Evolutionary conservation across 164 flowering plant genomes (phyloP), one percentile per base, ranked within the genome.

Genomic region (Euptelea pleiosperma): DNA sequence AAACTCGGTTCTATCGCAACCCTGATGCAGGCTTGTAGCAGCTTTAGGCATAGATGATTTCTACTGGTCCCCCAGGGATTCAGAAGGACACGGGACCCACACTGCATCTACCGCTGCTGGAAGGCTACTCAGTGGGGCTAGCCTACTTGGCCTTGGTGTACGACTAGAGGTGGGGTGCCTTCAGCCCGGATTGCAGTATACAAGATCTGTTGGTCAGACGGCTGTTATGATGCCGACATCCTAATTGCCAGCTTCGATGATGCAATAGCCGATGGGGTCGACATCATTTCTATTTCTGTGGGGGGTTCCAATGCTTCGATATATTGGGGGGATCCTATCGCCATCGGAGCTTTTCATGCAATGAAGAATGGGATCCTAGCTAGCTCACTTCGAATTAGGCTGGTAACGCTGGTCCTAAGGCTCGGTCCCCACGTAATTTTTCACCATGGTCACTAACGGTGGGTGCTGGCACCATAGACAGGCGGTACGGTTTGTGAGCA

Each of bases 251-350:
- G 79, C 25, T 79, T 79, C 48, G 89, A 87, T 26, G 94, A 82
- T 65, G 94, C 90, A 1, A 84, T 84, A 19, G 79, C 79, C 0
- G 94, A 85, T 60, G 95, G 91, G 1, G 94, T 84, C 1, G 85
- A 86, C 52, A 72, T 82, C 12, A 77, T 86, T 1, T 86, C 89
- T 4, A n/a, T 78, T 14, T 86, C 93, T 4, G 42, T 79, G 0
- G 86, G 90, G 2, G 72, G 63, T 1, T 15, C 7, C 4, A 0
- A 0, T 19, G 15, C 76, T 1, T 0, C 0, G 0, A 58, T 76
- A 19, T 82, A 76, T 41, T 73, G 79, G 26, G 8, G 63, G 0
- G 83, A 85, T 42, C 0, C 73, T 0, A 76, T 81, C 15, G 84
- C 87, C 4, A 77, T 79, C 36, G 79, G 84, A 18, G 60, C 82